Evolutionary conservation across 2,329 filamentous ascomycete genomes (phyloP).

Genomic region (Canariomyces notabilis): DNA sequence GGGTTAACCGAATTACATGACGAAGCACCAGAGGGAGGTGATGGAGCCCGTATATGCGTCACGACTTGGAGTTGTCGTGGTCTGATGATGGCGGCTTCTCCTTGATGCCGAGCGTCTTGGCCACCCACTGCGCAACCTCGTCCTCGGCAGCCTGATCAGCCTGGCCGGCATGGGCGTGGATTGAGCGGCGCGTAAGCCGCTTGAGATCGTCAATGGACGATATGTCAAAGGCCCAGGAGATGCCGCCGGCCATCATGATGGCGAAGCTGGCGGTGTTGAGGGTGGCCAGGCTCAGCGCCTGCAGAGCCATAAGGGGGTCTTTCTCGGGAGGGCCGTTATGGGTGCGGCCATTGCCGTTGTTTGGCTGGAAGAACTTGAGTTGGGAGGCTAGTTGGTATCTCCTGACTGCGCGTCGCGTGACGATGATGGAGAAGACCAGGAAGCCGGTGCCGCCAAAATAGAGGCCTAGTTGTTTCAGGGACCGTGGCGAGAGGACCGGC

Average conservation of each 20-base stretch:
- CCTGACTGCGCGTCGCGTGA: constrained; percentile 66
- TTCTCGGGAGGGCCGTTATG: constrained; percentile 33
- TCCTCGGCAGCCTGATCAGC: constrained; percentile 50
- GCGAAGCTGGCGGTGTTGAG: constrained; percentile 75
- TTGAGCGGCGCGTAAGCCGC: constrained; percentile 41
- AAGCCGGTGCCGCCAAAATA: constrained; percentile 73
- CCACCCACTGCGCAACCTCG: constrained; percentile 58
- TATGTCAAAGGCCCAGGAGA: constrained; percentile 74
- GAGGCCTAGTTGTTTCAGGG: constrained; percentile 59
- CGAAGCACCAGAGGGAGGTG: too few relatives aligned
- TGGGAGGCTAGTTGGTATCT: constrained; percentile 56
- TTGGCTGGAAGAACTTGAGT: constrained; percentile 68
- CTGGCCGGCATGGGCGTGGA: constrained; percentile 30
- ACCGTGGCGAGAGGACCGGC: constrained; percentile 41
- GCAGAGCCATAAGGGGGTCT: constrained; percentile 67
- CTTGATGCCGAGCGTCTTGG: constrained; percentile 51
- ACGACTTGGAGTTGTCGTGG: constrained; percentile 9
- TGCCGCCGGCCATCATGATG: constrained; percentile 68
- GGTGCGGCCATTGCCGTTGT: constrained; percentile 38
- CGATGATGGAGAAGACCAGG: constrained; percentile 62
- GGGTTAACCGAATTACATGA: too few relatives aligned
- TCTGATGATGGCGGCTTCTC: constrained; percentile 20
- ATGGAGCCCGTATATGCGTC: background rate
- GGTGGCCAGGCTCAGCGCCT: constrained; percentile 81
- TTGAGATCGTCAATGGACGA: constrained; percentile 62